Evolutionary conservation across 177 flowering plant genomes (phyloP), one percentile per base, ranked within the genome.

Genomic region (Tripterygium wilfordii): DNA sequence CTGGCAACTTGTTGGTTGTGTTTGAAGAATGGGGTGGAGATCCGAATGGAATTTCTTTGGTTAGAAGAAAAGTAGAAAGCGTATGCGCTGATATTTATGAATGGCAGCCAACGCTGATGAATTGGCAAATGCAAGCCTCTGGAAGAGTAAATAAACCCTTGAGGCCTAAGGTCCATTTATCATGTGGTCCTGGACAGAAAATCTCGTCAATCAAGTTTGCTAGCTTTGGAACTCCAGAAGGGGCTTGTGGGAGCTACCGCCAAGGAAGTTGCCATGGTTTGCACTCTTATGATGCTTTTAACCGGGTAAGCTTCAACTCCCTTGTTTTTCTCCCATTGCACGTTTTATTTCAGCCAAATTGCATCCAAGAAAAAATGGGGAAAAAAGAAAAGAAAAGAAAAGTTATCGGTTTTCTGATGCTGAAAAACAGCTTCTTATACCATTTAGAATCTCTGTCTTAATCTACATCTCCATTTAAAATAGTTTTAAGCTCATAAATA

Each of bases 21-120:
- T 71, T 71, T 42, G 80, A 75, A 52, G 80, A 75, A 56, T 75
- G 49, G 70, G 80, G 80, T 19, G 80, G 80, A 24, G 63, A 71
- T 18, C 77, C 76, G 1, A 58, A 66, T 29, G 76, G 70, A 8
- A 65, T 75, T 19, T 51, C 58, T 19, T 36, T 75, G 56, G 80
- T 68, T 32, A 60, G 72, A 41, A 66, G 71, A 39, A 72, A 75
- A 47, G 49, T 71, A 32, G 69, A 58, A 31, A 71, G 65, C 13
- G 68, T 66, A 5, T 75, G 80, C 58, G 74, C 69, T 17, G 66
- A 71, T 60, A 71, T 75, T n/a, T 53, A 65, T 21, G 80, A 75
- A 55, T 68, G 76, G 80, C 76, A 75, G 61, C 76, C 76, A 23
- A 75, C 42, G 19, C 64, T 71, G 1, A 49, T 53, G 59, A 68